Percentiles rank a stretch among this genome's conserved stretches.
These are phyloP conservation scores for Solanum rostratum DNA, from an alignment of 257 asterid species.

Conservation along the genomic window DNA sequence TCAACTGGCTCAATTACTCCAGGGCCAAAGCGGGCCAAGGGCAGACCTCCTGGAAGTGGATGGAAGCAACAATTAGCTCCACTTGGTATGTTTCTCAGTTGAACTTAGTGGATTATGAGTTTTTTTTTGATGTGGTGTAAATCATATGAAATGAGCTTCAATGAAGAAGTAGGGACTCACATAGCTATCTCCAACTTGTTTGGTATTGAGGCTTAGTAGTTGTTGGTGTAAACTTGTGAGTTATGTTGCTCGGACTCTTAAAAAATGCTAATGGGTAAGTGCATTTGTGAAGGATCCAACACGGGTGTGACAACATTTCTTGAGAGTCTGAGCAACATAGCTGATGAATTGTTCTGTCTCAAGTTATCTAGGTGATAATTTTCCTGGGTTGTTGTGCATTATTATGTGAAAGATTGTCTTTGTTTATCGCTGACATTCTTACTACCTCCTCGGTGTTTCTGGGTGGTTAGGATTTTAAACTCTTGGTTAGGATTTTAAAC, in stretches of 20 bases:
- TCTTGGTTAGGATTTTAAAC: too few species aligned
- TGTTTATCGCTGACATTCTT: background rate
- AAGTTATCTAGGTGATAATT: background rate
- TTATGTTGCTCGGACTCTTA: background rate
- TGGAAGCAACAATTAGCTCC: constrained; percentile 97
- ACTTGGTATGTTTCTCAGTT: constrained; percentile 43
- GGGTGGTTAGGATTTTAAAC: background rate
- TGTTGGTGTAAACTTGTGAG: background rate
- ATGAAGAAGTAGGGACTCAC: background rate
- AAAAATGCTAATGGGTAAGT: background rate
- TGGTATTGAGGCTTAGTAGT: background rate
- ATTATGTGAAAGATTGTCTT: background rate
- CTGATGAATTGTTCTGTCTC: background rate
- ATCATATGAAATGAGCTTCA: background rate
- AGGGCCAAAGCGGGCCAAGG: constrained; percentile 43
- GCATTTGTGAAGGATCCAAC: background rate
- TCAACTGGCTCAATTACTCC: constrained; percentile 35
- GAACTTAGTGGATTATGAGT: background rate
- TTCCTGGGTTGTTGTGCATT: background rate
- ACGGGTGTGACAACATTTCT: background rate
- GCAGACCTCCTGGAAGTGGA: constrained; percentile 91
- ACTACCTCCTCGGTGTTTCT: background rate
- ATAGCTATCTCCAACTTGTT: background rate
- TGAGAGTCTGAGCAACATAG: background rate
- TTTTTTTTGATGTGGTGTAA: background rate